phyloP scores from a whole-genome alignment of 768 basidiomycete species.

The Pleurotus djamor region DNA sequence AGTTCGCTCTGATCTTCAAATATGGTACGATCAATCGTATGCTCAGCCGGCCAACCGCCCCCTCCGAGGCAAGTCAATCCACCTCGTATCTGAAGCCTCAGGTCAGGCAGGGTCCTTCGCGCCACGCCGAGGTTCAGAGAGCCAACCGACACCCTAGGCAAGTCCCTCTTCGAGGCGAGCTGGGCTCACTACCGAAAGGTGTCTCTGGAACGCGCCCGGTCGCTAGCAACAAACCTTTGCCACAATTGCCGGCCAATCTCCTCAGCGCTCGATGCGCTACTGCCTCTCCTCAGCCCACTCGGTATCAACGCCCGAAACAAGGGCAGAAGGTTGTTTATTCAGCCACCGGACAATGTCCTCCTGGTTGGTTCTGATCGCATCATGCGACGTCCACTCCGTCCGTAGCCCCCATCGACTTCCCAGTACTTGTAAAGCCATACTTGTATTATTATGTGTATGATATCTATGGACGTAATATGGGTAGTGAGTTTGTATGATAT shows the following conservation, averaged over 20 bases:
- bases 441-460: too few relatives aligned
- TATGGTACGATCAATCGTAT: neutral
- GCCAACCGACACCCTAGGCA: neutral
- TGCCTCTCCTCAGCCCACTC: neutral
- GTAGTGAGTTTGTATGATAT: too few relatives aligned
- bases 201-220: neutral
- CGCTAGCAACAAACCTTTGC: conserved; percentile 1
- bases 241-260: neutral
- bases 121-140: neutral
- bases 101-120: neutral
- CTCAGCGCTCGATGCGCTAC: neutral
- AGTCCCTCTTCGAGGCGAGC: neutral
- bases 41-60: neutral
- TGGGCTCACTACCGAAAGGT: neutral
- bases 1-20: neutral
- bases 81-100: neutral
- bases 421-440: neutral
- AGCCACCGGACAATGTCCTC: neutral
- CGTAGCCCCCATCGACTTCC: neutral
- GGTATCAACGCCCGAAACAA: neutral
- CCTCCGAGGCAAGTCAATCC: neutral
- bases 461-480: too few relatives aligned
- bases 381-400: neutral
- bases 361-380: neutral
- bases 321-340: neutral